Conservation (phyloP, 805 yeast genomes). For the Barnettozyma populi region DNA sequence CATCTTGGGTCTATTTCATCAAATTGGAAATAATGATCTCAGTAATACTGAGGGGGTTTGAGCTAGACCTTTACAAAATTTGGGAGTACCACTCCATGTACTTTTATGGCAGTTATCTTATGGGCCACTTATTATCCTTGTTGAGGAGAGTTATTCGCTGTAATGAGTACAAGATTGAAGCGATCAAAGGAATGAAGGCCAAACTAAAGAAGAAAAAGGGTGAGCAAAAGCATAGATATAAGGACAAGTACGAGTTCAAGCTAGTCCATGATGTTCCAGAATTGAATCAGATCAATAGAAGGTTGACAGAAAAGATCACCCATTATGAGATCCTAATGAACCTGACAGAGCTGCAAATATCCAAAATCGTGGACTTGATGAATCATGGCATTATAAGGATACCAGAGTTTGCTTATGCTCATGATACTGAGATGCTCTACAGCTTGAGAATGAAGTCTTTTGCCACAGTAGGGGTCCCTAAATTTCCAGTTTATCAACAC, state of each 20-base stretch:
- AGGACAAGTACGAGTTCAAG: slow-evolving; percentile 29
- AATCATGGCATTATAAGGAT: slow-evolving; percentile 23
- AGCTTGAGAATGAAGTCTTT: slow-evolving; percentile 72
- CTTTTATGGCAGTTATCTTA: slow-evolving; percentile 58
- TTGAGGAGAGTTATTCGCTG: slow-evolving; percentile 29
- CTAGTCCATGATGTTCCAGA: slow-evolving; percentile 32
- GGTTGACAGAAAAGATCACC: slow-evolving; percentile 23
- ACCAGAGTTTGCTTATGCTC: slow-evolving; percentile 24
- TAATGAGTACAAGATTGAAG: slow-evolving; percentile 30
- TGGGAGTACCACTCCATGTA: slow-evolving; percentile 65
- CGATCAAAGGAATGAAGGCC: slow-evolving; percentile 31
- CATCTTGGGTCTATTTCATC: slow-evolving; percentile 62
- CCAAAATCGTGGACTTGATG: slow-evolving; percentile 27
- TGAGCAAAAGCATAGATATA: slow-evolving; percentile 39
- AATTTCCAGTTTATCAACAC: slow-evolving; percentile 36
- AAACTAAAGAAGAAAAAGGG: slow-evolving; percentile 47
- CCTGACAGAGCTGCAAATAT: slow-evolving; percentile 29
- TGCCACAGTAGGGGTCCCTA: slow-evolving; percentile 75
- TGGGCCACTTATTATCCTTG: slow-evolving; percentile 42
- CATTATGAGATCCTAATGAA: slow-evolving; percentile 25
- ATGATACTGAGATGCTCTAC: slow-evolving; percentile 32
- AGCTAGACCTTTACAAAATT: slow-evolving; percentile 62
- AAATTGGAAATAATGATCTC: slow-evolving; percentile 71
- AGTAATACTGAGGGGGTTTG: slow-evolving; percentile 68
- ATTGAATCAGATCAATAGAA: slow-evolving; percentile 24